phyloP scores from a whole-genome alignment of 257 asterid genomes.

The Solanum chaucha region DNA sequence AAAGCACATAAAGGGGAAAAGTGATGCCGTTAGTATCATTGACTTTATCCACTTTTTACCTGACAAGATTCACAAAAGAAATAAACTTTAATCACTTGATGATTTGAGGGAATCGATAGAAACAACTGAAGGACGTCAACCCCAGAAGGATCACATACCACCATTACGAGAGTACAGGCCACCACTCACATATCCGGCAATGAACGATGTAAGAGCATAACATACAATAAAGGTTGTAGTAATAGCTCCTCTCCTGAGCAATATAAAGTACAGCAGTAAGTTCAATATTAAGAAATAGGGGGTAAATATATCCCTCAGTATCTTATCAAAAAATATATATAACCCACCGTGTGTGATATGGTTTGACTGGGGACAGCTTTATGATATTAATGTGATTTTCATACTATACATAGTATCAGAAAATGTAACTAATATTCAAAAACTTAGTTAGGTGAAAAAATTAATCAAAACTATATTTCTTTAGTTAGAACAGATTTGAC shows the following conservation, averaged over 20 bases:
- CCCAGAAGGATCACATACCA: conserved; percentile 33
- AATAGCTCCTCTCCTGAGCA: conserved; percentile 81
- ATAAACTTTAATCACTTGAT: background rate
- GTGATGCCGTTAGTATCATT: conserved; percentile 80
- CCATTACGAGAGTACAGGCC: conserved; percentile 76
- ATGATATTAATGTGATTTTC: background rate
- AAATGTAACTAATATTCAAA: background rate
- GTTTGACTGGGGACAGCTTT: background rate
- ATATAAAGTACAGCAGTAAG: conserved; percentile 1
- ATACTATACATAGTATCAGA: background rate
- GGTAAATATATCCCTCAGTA: background rate
- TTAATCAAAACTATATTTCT: background rate
- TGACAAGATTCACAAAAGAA: conserved; percentile 9
- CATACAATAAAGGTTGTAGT: conserved; percentile 63
- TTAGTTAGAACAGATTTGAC: background rate
- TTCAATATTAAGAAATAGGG: background rate
- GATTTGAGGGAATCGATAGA: background rate
- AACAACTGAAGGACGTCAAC: background rate
- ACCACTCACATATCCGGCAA: conserved; percentile 76
- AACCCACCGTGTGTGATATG: background rate
- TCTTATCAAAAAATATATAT: background rate
- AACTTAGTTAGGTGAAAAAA: background rate
- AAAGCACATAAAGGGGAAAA: conserved; percentile 74
- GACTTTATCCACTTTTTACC: conserved; percentile 83
- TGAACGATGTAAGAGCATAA: conserved; percentile 75